Conservation (phyloP, 192 early-diverging fungal species). For the Podila minutissima region DNA sequence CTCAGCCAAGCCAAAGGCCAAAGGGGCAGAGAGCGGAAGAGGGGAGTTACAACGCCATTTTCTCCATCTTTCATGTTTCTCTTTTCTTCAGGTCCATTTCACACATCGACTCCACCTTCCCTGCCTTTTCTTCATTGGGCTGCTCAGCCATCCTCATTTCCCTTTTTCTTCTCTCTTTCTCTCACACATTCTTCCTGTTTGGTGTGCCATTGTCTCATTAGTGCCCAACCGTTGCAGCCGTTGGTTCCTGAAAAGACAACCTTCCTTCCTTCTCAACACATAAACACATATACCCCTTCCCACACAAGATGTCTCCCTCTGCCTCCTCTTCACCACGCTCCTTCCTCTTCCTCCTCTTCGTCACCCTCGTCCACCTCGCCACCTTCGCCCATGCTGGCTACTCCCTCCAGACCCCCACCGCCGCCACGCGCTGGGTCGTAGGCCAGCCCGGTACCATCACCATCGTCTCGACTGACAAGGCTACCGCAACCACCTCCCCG, state of each 20-base stretch:
- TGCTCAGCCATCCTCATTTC: background rate
- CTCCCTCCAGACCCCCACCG: constrained; percentile 19
- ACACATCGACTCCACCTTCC: background rate
- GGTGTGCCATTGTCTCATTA: background rate
- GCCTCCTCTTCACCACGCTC: background rate
- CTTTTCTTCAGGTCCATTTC: background rate
- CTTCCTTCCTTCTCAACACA: background rate
- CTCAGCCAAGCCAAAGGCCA: too few species aligned
- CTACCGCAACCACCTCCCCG: constrained; percentile 4
- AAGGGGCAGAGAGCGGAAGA: too few species aligned
- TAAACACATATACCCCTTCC: background rate
- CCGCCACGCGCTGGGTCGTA: constrained; percentile 25
- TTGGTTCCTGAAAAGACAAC: background rate
- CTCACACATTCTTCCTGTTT: background rate
- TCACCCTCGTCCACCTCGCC: background rate
- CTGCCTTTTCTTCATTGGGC: background rate
- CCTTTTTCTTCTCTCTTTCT: background rate
- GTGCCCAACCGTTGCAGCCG: too few species aligned
- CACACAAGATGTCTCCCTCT: background rate
- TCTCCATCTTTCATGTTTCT: background rate
- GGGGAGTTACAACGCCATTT: too few species aligned
- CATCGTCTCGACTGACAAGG: constrained; percentile 19
- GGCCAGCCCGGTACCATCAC: constrained; percentile 20
- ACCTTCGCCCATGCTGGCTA: constrained; percentile 5
- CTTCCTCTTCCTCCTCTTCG: constrained; percentile 9